Conservation (phyloP, 495 filamentous ascomycete species). For the Halenospora varia region DNA sequence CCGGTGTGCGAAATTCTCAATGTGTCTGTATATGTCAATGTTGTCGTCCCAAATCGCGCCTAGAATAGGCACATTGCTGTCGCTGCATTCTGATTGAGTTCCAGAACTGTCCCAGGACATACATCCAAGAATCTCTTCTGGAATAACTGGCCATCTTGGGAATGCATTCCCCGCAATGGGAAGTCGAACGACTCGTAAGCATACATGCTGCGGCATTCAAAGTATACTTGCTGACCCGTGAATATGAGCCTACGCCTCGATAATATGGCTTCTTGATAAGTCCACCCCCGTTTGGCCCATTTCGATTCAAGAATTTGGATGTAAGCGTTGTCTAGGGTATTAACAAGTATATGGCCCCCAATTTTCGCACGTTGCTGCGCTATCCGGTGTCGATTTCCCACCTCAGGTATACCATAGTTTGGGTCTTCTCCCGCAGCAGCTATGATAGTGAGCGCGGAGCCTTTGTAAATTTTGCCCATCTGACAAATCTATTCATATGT, state of each 20-base stretch:
- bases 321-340: background rate
- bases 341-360: background rate
- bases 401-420: background rate
- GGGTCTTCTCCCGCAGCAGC: background rate
- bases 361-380: background rate
- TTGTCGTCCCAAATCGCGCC: background rate
- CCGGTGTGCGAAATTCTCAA: background rate
- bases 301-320: background rate
- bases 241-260: slow-evolving; percentile 30
- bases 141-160: no score
- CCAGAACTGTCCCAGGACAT: no score
- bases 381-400: background rate
- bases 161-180: no score
- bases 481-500: background rate
- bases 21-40: background rate
- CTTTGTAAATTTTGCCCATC: background rate
- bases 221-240: slow-evolving; percentile 24
- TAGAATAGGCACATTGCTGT: background rate
- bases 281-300: slow-evolving; percentile 33
- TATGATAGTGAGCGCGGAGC: background rate
- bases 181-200: background rate
- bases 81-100: background rate
- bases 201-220: slow-evolving; percentile 21
- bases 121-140: no score
- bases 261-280: slow-evolving; percentile 35